Evolutionary conservation across 2,329 filamentous ascomycete genomes (phyloP).

Genomic region (Chaetomiaceae sp.): DNA sequence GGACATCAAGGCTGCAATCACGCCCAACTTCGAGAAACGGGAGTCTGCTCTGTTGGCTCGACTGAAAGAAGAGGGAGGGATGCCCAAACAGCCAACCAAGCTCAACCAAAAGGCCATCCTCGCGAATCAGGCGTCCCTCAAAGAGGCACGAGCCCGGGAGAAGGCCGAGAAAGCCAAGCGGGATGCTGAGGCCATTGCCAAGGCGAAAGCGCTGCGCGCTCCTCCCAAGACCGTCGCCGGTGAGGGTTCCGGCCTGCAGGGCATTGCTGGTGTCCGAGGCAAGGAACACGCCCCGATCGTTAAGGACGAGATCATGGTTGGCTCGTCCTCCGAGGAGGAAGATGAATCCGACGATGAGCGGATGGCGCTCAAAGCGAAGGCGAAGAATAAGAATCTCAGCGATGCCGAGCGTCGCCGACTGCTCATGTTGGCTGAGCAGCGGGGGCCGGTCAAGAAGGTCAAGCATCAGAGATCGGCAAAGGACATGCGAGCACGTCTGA

Average conservation of each 20-base stretch:
- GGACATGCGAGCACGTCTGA: slow-evolving; percentile 88
- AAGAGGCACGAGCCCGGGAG: slow-evolving; percentile 68
- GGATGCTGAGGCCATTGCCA: slow-evolving; percentile 67
- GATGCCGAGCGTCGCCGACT: slow-evolving; percentile 43
- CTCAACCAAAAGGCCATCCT: slow-evolving; percentile 36
- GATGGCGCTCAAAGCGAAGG: slow-evolving; percentile 43
- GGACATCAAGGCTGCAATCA: slow-evolving; percentile 44
- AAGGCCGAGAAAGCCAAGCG: slow-evolving; percentile 68
- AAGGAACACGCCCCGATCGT: slow-evolving; percentile 67
- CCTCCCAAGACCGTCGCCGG: slow-evolving; percentile 55
- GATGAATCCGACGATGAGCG: slow-evolving; percentile 54
- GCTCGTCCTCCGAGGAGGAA: slow-evolving; percentile 69
- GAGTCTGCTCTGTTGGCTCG: slow-evolving; percentile 37
- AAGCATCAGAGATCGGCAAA: slow-evolving; percentile 77
- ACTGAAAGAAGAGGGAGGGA: slow-evolving; percentile 42
- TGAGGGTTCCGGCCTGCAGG: slow-evolving; percentile 72
- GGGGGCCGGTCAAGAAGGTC: slow-evolving; percentile 76
- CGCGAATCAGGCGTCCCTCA: slow-evolving; percentile 52
- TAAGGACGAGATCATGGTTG: slow-evolving; percentile 87
- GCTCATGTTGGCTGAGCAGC: slow-evolving; percentile 49
- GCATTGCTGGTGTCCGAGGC: slow-evolving; percentile 63
- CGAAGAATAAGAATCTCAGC: slow-evolving; percentile 44
- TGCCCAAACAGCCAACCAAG: slow-evolving; percentile 36
- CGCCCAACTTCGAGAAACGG: slow-evolving; percentile 40
- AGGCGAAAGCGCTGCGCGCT: slow-evolving; percentile 57